phyloP scores from a whole-genome alignment of 78 protist genomes.

The Goniomonas avonlea region DNA sequence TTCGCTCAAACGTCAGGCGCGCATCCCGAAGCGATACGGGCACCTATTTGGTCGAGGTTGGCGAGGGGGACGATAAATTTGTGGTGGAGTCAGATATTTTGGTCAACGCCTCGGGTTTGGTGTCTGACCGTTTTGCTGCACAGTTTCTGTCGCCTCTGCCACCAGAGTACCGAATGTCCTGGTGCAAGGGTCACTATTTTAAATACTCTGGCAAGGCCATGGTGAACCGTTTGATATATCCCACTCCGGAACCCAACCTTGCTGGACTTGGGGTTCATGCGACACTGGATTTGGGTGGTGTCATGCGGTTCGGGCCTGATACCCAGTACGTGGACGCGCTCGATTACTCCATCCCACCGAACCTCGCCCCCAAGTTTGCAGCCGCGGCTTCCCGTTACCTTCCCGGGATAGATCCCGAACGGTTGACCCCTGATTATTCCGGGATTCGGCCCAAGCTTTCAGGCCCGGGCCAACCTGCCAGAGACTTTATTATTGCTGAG shows the following conservation, averaged over 20 bases:
- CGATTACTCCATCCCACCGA: too few species aligned
- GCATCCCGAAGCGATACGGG: too few species aligned
- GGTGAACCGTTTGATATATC: background rate
- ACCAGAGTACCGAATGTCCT: background rate
- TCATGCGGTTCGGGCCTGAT: slow-evolving; percentile 17
- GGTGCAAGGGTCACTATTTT: background rate
- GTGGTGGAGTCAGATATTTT: background rate
- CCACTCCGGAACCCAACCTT: background rate
- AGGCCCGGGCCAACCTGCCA: background rate
- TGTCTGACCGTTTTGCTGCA: background rate
- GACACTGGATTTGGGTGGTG: slow-evolving; percentile 1
- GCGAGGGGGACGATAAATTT: background rate
- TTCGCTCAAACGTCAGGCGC: background rate
- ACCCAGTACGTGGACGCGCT: background rate
- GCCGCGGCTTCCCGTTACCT: too few species aligned
- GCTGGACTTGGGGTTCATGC: slow-evolving; percentile 18
- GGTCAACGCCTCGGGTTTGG: background rate
- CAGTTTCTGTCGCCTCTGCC: background rate
- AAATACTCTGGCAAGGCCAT: background rate
- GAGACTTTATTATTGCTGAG: background rate
- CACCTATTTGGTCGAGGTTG: too few species aligned
- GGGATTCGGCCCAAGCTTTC: background rate
- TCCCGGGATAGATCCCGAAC: background rate
- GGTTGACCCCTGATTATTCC: background rate
- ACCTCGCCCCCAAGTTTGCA: too few species aligned